phyloP scores from a whole-genome alignment of 495 filamentous ascomycete species.

The Physcia stellaris region DNA sequence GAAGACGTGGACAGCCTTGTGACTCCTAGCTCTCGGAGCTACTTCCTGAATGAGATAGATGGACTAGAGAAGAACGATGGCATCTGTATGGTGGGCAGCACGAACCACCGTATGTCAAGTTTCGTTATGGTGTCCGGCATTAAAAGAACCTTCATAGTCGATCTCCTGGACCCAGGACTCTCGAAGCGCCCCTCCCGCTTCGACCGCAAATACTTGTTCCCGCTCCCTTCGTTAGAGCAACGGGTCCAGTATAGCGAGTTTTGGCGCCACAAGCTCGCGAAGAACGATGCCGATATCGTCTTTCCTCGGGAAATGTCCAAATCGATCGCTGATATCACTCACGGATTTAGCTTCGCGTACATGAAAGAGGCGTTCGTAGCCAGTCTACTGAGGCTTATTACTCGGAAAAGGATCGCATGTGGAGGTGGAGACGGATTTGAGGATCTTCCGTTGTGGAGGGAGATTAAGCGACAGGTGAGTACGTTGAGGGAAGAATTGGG shows the following conservation, averaged over 20 bases:
- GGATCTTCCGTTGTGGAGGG: too few species aligned
- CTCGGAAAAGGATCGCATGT: too few species aligned
- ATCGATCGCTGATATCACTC: constrained; percentile 42
- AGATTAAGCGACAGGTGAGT: too few species aligned
- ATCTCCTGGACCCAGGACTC: constrained; percentile 43
- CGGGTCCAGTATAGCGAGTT: constrained; percentile 41
- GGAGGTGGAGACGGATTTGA: too few species aligned
- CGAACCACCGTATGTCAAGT: constrained; percentile 34
- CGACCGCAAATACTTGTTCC: constrained; percentile 50
- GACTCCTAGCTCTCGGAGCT: constrained; percentile 34
- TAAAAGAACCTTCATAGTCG: constrained; percentile 17
- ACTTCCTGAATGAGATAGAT: constrained; percentile 60
- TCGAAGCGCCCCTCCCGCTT: constrained; percentile 50
- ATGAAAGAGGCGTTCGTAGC: constrained; percentile 52
- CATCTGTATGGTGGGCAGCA: constrained; percentile 49
- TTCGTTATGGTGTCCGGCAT: background rate
- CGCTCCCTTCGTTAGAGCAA: constrained; percentile 36
- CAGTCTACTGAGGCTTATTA: constrained; percentile 37
- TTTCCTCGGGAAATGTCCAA: constrained; percentile 38
- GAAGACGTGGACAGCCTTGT: constrained; percentile 55
- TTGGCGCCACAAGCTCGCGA: constrained; percentile 40
- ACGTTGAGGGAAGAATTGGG: too few species aligned
- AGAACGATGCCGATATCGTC: constrained; percentile 36
- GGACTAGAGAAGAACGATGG: constrained; percentile 53
- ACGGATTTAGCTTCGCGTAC: constrained; percentile 50